Evolutionary conservation across 2,329 filamentous ascomycete genomes (phyloP), one percentile per base, ranked within the genome.

Genomic region (Talaromyces albobiverticillius): DNA sequence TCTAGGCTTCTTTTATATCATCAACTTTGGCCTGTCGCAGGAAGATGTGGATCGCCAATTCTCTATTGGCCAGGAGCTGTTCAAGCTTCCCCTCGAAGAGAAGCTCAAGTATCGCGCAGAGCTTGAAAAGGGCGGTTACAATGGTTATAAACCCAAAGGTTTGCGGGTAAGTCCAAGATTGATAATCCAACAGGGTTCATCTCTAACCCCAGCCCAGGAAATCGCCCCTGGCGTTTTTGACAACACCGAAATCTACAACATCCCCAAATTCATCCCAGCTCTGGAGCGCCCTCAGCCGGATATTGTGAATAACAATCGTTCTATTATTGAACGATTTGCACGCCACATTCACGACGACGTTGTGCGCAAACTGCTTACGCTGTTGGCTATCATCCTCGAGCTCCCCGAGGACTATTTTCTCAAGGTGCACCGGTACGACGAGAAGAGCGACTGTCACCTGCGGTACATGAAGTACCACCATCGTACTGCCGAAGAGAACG

Each of bases 191-290:
- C 4, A n/a, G n/a, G 10, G 23, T 14, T 10, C 11, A 46, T 31
- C 25, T 14, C 46, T 48, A 36, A 48, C 34, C n/a, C 22, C n/a
- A n/a, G n/a, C 9, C 22, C 63, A 69, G 51, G 54, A 57, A 57
- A 46, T 60, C n/a, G 20, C 14, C 80, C 42, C 64, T 1, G 67
- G 67, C 11, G 54, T 66, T 20, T 60, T 58, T 22, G 82, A 85
- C 61, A 83, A 83, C 54, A 71, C 81, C 32, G 78, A 85, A 61
- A 76, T 84, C n/a, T 85, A 81, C 71, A 84, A 84, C 61, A 77
- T 84, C 13, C 77, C 79, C 56, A 85, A 85, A 60, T 84, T 82
- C 62, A 74, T 71, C 11, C 66, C 69, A 2, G 64, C 72, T 45
- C 72, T 76, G 57, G 65, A 73, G 34, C 72, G 76, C 3, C 54